Base-by-base conservation (phyloP, 106 monocot species). In the Hemerocallis citrina region DNA sequence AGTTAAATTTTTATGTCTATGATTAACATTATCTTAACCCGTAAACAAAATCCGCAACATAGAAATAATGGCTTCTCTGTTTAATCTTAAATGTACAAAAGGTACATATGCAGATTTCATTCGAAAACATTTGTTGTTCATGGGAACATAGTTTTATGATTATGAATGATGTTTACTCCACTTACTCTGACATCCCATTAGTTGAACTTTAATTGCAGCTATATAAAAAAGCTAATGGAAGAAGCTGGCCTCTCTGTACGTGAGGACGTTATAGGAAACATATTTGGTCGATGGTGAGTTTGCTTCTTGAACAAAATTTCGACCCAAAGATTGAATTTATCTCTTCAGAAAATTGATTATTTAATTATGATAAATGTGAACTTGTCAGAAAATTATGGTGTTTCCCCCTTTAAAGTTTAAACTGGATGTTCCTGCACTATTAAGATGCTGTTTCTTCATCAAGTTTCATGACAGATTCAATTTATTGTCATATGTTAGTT, bases 201-300 rank as follows among this genome's bases (percentile, higher is more conserved):
- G 35, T 52, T 69, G 56, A 65, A 52, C 30, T 39, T 58, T 30
- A 16, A 39, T 42, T 74, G 24, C 81, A 96, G 96, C 33, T 91
- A 72, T 68, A 75, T 96, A 39, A 96, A 91, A 75, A 64, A 54
- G 21, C 52, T 91, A 12, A 96, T 96, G 91, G 57, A 71, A 22
- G 54, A 79, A 37, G 71, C 72, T 65, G 87, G 91, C 34, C 81
- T 96, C 14, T 72, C 76, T 48, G 57, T 96, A 12, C 87, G 69
- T 11, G 96, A 96, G 68, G 96, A 96, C 77, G 80, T 81, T 43
- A 79, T 96, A 23, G 96, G 96, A 44, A 96, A 96, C 79, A 96
- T 96, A 63, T 87, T 84, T 77, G 96, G 84, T 34, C 73, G 71
- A 68, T 96, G 96, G 96, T 91, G 62, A 77, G 77, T 69, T 77